Evolutionary conservation across 192 early-diverging fungal genomes (phyloP), one percentile per base, ranked within the genome.

Genomic region (Linnemannia elongata): DNA sequence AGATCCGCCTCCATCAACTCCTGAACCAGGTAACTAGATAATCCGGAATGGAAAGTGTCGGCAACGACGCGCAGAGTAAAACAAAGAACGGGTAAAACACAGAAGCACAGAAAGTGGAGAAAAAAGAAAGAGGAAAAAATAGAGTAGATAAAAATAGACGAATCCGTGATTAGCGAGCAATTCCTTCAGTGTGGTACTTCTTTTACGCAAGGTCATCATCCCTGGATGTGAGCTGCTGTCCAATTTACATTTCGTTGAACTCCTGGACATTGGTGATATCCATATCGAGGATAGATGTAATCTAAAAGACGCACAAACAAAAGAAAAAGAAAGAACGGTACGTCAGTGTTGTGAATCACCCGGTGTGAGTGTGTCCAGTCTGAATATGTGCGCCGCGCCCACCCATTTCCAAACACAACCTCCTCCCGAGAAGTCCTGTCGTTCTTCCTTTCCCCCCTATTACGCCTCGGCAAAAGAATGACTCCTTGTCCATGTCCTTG

Each of bases 1-100:
- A 99, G 92, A 88, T 99, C 99, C n/a, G 99, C 97, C 85, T 99
- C 99, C 99, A 99, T 99, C 60, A 99, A 89, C 80, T 98, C 99
- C 92, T 99, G 97, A 38, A 98, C 97, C 80, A 99, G 89, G 79
- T 99, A 99, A 60, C 88, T 82, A 70, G 54, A 71, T 42, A 70
- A 36, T 66, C 12, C 60, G 27, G 27, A 33, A 66, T 10, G 33
- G 12, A 66, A 33, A 13, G 60, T 33, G 12, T 18, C 12, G 35
- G 42, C 6, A 22, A 24, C 4, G 69, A 78, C 69, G 41, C 27
- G 41, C 36, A 27, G n/a, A n/a, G 41, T 12, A n/a, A 63, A 18
- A 69, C 17, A 60, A 57, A 27, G 55, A 39, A 1, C 22, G 6
- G 24, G 33, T 90, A 73, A 54, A 68, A 54, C 30, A 76, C 60